Evolutionary conservation across 73 alveolate species (phyloP), one percentile per base, ranked within the genome.

Genomic region (Strombidium stylifer): DNA sequence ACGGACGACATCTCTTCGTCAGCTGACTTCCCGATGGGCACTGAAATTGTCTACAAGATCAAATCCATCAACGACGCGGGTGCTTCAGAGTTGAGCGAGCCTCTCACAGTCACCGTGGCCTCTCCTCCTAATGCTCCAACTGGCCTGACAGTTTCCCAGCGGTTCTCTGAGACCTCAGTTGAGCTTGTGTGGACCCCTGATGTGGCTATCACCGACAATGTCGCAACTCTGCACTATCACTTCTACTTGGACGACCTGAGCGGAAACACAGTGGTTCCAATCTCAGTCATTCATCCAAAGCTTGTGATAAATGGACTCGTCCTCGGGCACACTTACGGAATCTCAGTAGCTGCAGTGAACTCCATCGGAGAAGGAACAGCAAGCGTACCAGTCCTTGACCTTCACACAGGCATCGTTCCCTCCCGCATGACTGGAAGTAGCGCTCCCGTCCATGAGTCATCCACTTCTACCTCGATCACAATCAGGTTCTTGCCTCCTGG

Each of bases 41-140:
- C 69, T 4, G 54, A 23, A 24, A 48, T 73, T 14, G 67, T 81
- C 4, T 73, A 81, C 65, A 67, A 50, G 24, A 11, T 86, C 48
- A 80, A 81, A 45, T 85, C 91, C 31, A 66, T 68, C 0, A 86
- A 86, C 62, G 69, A 65, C 19, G 73, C 66, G 32, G 92, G 90
- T 5, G 75, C 37, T 59, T 71, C 90, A 14, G 62, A 61, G 15
- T 71, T 51, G 45, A 65, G 92, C 26, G 74, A 55, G 30, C 79
- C 58, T 3, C 39, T 86, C 15, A 59, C 55, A 20, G 76, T 76
- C 15, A 65, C 66, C 8, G 79, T 73, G 14, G 81, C 90, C 28
- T 30, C 31, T n/a, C 48, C 58, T 1, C 92, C 96, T 5, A 74
- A 73, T 30, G 69, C 90, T 0, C 96, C 96, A 0, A 20, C 61